Conservation (phyloP, 1,284 basidiomycete genomes). For the Hemileia vastatrix region DNA sequence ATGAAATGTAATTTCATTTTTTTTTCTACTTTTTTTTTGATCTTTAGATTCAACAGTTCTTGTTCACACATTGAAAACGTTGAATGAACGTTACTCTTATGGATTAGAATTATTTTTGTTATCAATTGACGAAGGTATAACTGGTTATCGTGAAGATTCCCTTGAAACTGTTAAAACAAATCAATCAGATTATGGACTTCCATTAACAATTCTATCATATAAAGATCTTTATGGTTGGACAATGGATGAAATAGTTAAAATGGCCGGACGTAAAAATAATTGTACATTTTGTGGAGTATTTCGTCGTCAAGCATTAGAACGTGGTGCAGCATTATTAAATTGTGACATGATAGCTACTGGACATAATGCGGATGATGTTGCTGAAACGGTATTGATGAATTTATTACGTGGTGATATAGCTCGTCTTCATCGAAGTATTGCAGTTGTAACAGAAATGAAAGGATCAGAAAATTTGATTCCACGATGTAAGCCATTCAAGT, state of each 20-base stretch:
- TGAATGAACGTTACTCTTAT: constrained; percentile 89
- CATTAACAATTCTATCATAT: constrained; percentile 90
- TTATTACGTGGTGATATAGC: constrained; percentile 96
- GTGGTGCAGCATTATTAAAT: constrained; percentile 74
- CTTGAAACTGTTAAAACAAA: constrained; percentile 97
- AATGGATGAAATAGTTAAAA: constrained; percentile 88
- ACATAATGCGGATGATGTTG: constrained; percentile 97
- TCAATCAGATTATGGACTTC: constrained; percentile 85
- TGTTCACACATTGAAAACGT: constrained; percentile 86
- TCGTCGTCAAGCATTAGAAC: constrained; percentile 83
- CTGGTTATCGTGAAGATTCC: constrained; percentile 93
- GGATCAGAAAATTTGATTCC: constrained; percentile 81
- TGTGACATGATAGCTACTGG: constrained; percentile 98
- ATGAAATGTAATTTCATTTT: not conserved
- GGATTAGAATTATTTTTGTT: constrained; percentile 81
- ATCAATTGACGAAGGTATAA: constrained; percentile 97
- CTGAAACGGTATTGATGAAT: constrained; percentile 97
- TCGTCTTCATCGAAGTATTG: constrained; percentile 79
- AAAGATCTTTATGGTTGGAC: constrained; percentile 98
- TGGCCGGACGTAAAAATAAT: constrained; percentile 94
- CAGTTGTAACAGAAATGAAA: constrained; percentile 73
- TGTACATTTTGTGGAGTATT: constrained; percentile 99
- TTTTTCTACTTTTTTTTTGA: too few relatives aligned
- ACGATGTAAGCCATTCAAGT: constrained; percentile 93
- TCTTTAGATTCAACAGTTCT: constrained; percentile 98